Base-by-base conservation (phyloP, 768 basidiomycete genomes). In the Fibroporia radiculosa region DNA sequence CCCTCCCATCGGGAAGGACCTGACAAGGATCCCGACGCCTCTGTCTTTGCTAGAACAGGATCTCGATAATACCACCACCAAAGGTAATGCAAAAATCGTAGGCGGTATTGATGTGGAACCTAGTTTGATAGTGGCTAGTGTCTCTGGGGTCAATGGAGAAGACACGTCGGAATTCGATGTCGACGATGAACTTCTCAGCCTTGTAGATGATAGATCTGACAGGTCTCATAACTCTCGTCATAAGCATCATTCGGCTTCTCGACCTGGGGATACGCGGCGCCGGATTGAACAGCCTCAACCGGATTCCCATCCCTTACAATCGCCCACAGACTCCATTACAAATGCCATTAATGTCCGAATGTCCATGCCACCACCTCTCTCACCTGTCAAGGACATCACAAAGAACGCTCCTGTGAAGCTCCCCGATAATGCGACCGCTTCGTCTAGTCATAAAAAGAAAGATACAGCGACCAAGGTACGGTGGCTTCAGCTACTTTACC, bases 171-270 rank as follows among this genome's bases (percentile, higher is more conserved):
- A 80, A 44, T 73, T 80, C 19, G 80, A 82, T 47, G 75, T 74
- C 11, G 72, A 74, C 10, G 68, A 82, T 50, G 84, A 86, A 62
- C 62, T 86, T 39, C 68, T 85, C 46, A 82, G 82, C 53, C 66
- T 87, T 20, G 66, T 87, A 24, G 84, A 82, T 54, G 82, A 78
- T 51, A 63, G 48, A n/a, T 49, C 56, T n/a, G 41, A 37, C 10
- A 35, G 40, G 5, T 37, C 47, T 22, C 51, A 48, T 20, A 23
- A 35, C 12, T 42, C 29, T 14, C 45, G 33, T 34, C 27, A 18
- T 8, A 39, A 32, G 16, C 45, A 31, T 6, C 20, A 27, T 6
- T 22, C 41, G 20, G 12, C 7, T 20, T 10, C 25, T 26, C 40
- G 40, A 20, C 23, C 13, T 22, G 8, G 42, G 8, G n/a, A 33